Conservation (phyloP, 139 green algal species). For the Coccomyxa sp. region DNA sequence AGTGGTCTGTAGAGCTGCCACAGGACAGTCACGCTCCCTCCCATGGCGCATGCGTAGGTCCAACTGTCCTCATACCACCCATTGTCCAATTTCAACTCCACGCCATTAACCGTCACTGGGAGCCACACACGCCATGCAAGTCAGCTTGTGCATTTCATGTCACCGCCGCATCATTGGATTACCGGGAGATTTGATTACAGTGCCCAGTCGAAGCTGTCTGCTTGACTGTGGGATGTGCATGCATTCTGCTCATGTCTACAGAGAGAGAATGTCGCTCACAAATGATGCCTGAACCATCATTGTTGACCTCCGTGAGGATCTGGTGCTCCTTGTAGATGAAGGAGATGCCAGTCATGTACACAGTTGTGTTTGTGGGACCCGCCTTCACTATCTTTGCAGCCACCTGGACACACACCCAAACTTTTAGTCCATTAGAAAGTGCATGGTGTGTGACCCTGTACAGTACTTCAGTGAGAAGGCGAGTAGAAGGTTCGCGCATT, state of each 20-base stretch:
- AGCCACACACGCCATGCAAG: not conserved
- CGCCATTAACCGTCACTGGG: not conserved
- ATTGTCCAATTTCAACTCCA: not conserved
- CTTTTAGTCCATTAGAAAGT: too few species aligned
- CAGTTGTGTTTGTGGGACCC: not conserved
- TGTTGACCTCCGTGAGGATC: not conserved
- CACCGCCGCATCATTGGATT: too few species aligned
- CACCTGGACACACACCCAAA: not conserved
- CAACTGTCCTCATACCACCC: not conserved
- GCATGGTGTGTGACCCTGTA: too few species aligned
- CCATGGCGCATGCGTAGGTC: not conserved
- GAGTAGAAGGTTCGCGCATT: too few species aligned
- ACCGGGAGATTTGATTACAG: not conserved
- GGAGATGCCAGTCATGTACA: not conserved
- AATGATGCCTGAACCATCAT: not conserved
- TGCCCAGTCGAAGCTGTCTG: not conserved
- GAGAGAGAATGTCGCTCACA: not conserved
- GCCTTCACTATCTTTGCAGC: not conserved
- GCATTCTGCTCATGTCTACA: not conserved
- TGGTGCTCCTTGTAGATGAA: slow-evolving; percentile 2
- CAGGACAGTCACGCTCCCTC: not conserved
- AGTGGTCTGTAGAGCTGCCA: not conserved
- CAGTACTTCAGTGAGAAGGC: too few species aligned
- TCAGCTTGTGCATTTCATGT: too few species aligned
- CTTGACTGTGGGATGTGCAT: too few species aligned